A percentile compares a stretch with the other conserved stretches of the same genome.
Conservation (phyloP, 345 rosid species). For the Populus alba region DNA sequence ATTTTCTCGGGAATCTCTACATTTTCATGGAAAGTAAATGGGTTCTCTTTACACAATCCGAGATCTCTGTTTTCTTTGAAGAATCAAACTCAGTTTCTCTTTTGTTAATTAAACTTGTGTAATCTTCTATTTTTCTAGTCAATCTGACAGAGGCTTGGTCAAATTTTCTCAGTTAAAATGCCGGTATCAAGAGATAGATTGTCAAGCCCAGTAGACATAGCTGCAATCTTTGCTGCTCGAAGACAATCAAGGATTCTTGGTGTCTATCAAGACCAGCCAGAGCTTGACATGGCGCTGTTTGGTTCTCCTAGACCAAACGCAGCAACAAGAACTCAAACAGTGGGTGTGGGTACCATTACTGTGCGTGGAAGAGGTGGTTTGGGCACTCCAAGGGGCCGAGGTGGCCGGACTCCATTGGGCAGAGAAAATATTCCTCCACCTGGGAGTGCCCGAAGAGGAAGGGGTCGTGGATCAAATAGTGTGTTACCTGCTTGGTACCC, state of each 20-base stretch:
- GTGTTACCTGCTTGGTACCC: conserved; percentile 83
- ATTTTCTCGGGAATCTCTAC: neutral
- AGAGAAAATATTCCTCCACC: conserved; percentile 37
- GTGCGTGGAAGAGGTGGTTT: conserved; percentile 35
- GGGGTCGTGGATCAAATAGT: conserved; percentile 32
- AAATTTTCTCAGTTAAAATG: conserved; percentile 35
- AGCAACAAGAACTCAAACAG: neutral
- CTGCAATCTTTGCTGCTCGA: conserved; percentile 32
- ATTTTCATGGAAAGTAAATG: neutral
- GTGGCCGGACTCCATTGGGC: conserved; percentile 27
- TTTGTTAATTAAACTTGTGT: neutral
- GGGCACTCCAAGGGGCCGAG: conserved; percentile 43
- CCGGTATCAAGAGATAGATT: conserved; percentile 71
- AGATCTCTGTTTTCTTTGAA: neutral
- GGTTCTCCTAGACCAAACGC: conserved; percentile 28
- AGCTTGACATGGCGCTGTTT: conserved; percentile 1
- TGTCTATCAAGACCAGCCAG: conserved; percentile 36
- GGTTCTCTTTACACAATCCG: neutral
- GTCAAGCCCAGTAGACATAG: conserved; percentile 49
- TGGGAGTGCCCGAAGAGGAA: conserved; percentile 24
- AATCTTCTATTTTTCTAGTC: neutral
- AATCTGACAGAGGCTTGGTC: neutral
- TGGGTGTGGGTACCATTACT: conserved; percentile 19
- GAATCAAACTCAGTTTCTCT: neutral
- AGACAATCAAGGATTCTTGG: conserved; percentile 37